Conservation (phyloP, 2,329 filamentous ascomycete species). For the Tolypocladium sp. region DNA sequence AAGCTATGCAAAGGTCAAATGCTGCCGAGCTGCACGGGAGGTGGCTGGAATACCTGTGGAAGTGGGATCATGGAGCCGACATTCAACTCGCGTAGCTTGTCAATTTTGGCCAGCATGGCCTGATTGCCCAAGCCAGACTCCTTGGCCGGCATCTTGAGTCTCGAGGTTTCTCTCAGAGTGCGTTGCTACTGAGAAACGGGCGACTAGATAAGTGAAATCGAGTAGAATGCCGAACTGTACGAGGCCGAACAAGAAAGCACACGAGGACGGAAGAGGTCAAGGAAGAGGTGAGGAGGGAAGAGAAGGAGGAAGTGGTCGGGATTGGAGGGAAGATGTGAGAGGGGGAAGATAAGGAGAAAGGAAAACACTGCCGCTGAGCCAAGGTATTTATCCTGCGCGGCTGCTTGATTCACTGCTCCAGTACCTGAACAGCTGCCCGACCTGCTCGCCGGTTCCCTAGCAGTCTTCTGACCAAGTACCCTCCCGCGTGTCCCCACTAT, state of each 20-base stretch:
- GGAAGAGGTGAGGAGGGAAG: background rate
- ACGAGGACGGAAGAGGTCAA: background rate
- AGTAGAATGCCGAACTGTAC: background rate
- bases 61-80: constrained; percentile 25
- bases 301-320: background rate
- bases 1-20: constrained; percentile 29
- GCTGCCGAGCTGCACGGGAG: constrained; percentile 25
- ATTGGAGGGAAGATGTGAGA: background rate
- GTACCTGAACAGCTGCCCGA: background rate
- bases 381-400: background rate
- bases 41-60: constrained; percentile 42
- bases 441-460: background rate
- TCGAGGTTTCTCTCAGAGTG: no score
- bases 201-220: background rate
- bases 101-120: constrained; percentile 23
- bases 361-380: background rate
- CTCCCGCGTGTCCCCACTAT: background rate
- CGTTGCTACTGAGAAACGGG: background rate
- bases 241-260: background rate
- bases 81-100: constrained; percentile 30
- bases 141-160: background rate
- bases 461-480: background rate
- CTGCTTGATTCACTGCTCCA: background rate
- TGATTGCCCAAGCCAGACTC: constrained; percentile 8
- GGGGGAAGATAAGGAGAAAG: no score